Evolutionary conservation across 768 basidiomycete genomes (phyloP).

Genomic region (Coprinopsis sp.): DNA sequence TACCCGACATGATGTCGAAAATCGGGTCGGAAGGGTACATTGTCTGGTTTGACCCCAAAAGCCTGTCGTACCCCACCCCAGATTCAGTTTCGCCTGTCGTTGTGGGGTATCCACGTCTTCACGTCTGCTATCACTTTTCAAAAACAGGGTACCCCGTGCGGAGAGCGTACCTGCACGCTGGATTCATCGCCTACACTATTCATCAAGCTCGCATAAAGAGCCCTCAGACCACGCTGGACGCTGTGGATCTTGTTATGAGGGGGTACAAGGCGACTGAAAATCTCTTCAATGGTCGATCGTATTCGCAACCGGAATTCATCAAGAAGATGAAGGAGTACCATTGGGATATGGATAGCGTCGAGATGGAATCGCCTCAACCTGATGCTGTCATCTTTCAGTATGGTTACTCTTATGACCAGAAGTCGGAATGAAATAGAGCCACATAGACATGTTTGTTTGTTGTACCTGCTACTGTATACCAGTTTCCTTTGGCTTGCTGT

Average conservation of each 20-base stretch:
- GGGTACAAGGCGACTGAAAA: neutral
- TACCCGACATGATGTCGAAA: slow-evolving; percentile 26
- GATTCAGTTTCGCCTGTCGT: neutral
- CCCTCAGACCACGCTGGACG: neutral
- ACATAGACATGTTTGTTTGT: no score
- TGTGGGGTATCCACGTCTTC: slow-evolving; percentile 24
- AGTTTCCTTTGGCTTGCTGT: no score
- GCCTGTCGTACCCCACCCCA: slow-evolving; percentile 8
- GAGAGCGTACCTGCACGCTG: slow-evolving; percentile 50
- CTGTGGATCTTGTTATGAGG: neutral
- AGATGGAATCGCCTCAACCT: neutral
- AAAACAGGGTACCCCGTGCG: slow-evolving; percentile 45
- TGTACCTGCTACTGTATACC: no score
- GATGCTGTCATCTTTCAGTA: neutral
- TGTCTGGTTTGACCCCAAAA: slow-evolving; percentile 43
- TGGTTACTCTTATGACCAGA: slow-evolving; percentile 5
- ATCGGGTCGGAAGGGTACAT: slow-evolving; percentile 47
- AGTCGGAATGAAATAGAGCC: slow-evolving; percentile 8
- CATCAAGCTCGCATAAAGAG: neutral
- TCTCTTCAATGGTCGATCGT: no score
- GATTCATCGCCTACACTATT: neutral
- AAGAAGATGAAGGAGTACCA: neutral
- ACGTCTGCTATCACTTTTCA: slow-evolving; percentile 48
- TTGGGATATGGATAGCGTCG: neutral
- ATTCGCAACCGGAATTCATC: no score